phyloP scores from a whole-genome alignment of 2,329 filamentous ascomycete species.

The Talaromyces rugulosus region DNA sequence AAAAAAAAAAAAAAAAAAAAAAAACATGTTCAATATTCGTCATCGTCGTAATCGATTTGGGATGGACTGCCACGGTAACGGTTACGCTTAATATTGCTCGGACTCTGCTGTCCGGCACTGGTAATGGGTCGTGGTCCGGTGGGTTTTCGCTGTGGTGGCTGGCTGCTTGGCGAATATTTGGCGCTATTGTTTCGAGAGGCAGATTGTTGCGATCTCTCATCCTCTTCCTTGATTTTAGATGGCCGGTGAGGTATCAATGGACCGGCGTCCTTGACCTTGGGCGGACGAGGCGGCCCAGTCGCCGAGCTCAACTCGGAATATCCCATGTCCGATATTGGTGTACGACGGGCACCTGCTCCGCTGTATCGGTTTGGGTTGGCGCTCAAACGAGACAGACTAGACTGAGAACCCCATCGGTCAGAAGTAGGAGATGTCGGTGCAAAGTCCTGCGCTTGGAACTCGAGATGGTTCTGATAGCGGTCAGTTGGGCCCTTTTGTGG shows the following conservation, averaged over 20 bases:
- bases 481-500: conserved; percentile 59
- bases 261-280: conserved; percentile 54
- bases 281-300: conserved; percentile 46
- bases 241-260: conserved; percentile 54
- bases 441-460: conserved; percentile 57
- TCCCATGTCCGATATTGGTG: conserved; percentile 44
- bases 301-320: conserved; percentile 41
- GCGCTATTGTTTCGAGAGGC: conserved; percentile 30
- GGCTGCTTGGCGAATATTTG: conserved; percentile 22
- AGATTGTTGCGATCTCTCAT: conserved; percentile 33
- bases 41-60: conserved; percentile 20
- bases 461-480: conserved; percentile 58
- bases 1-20: background rate
- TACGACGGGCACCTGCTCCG: conserved; percentile 35
- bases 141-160: conserved; percentile 30
- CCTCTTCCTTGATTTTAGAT: conserved; percentile 33
- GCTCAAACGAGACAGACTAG: conserved; percentile 30
- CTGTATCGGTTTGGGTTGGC: conserved; percentile 31
- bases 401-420: conserved; percentile 44
- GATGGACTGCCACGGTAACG: conserved; percentile 29
- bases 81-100: conserved; percentile 22
- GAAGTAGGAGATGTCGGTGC: conserved; percentile 39
- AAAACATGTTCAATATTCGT: conserved; percentile 7
- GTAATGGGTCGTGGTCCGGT: conserved; percentile 37
- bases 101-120: conserved; percentile 22